phyloP scores from a whole-genome alignment of 805 yeast species.

The Candida oleophila region DNA sequence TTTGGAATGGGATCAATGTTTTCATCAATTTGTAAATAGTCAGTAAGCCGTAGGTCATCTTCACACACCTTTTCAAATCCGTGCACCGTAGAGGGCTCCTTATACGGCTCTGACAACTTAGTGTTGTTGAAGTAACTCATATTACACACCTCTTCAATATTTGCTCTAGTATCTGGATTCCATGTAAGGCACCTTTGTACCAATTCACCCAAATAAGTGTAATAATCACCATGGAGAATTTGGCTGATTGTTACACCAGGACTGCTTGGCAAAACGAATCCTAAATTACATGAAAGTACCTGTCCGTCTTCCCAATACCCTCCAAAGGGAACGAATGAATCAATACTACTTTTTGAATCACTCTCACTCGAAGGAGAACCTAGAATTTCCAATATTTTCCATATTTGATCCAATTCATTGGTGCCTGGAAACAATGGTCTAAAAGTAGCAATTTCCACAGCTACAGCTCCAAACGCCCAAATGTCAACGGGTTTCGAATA shows the following conservation, averaged over 20 bases:
- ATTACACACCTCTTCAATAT: constrained; percentile 45
- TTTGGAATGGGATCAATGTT: not conserved
- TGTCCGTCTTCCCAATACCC: constrained; percentile 74
- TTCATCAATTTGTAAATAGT: not conserved
- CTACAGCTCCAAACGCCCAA: constrained; percentile 86
- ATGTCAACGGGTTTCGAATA: constrained; percentile 74
- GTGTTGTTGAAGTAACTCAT: constrained; percentile 58
- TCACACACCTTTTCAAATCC: constrained; percentile 1
- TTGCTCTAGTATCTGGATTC: constrained; percentile 72
- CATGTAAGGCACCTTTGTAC: constrained; percentile 61
- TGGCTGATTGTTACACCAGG: constrained; percentile 49
- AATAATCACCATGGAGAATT: constrained; percentile 40
- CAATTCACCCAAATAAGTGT: constrained; percentile 39
- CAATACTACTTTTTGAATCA: not conserved
- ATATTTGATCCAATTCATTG: constrained; percentile 75
- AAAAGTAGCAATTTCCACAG: constrained; percentile 69
- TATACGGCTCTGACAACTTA: constrained; percentile 13
- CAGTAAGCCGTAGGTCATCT: not conserved
- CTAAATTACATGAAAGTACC: constrained; percentile 49
- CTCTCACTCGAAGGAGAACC: constrained; percentile 63
- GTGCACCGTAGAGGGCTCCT: constrained; percentile 13
- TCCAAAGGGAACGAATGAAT: constrained; percentile 48
- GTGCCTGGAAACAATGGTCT: constrained; percentile 83
- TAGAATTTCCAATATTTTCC: constrained; percentile 61
- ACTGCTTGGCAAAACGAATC: constrained; percentile 56